Evolutionary conservation across 2,329 filamentous ascomycete genomes (phyloP).

Genomic region (Ceratocystiopsis minuta): DNA sequence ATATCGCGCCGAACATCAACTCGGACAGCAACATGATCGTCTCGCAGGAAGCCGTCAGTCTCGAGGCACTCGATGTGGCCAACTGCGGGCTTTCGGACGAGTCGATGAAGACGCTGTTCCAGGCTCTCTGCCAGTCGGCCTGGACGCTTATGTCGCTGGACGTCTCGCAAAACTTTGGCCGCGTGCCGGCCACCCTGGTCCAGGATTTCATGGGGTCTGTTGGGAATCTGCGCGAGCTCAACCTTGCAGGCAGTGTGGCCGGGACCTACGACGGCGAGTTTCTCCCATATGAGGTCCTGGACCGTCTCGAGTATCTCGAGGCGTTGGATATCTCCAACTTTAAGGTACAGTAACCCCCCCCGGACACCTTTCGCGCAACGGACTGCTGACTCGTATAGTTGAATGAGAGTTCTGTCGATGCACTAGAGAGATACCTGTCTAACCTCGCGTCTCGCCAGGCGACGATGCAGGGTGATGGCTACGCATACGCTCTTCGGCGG

Average conservation of each 20-base stretch:
- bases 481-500: slow-evolving; percentile 14
- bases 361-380: too few relatives aligned
- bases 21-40: too few relatives aligned
- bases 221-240: slow-evolving; percentile 26
- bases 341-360: slow-evolving; percentile 20
- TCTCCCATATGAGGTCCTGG: slow-evolving; percentile 25
- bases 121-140: slow-evolving; percentile 20
- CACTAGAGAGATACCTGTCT: slow-evolving; percentile 27
- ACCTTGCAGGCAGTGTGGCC: slow-evolving; percentile 32
- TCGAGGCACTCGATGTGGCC: slow-evolving; percentile 32
- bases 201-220: slow-evolving; percentile 26
- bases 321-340: slow-evolving; percentile 37
- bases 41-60: slow-evolving; percentile 12
- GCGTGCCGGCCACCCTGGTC: slow-evolving; percentile 29
- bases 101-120: slow-evolving; percentile 29
- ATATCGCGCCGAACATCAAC: slow-evolving; percentile 2
- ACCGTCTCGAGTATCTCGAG: slow-evolving; percentile 27
- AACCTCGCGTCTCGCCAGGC: slow-evolving; percentile 6
- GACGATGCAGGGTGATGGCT: slow-evolving; percentile 2
- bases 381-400: not conserved
- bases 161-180: slow-evolving; percentile 33
- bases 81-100: slow-evolving; percentile 32
- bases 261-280: slow-evolving; percentile 26
- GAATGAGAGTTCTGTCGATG: slow-evolving; percentile 25
- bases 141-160: slow-evolving; percentile 28